Conservation (phyloP, 225 moss, liverwort and hornwort species). For the Physcomitrellopsis africana region DNA sequence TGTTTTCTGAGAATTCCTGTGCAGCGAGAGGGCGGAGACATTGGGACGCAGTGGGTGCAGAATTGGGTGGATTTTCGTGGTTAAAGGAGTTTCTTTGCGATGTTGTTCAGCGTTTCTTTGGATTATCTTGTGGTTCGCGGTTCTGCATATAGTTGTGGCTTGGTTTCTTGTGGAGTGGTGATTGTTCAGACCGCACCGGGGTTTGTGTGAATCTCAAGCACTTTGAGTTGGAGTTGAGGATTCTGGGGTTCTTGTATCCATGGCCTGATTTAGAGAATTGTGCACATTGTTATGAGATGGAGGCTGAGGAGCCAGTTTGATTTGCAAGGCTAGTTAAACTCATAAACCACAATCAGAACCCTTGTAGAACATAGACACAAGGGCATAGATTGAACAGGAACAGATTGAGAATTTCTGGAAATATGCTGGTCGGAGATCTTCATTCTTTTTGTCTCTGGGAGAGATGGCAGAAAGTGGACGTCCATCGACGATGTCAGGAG, state of each 20-base stretch:
- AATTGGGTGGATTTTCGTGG: not conserved
- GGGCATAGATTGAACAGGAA: not conserved
- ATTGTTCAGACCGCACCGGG: not conserved
- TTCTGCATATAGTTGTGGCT: not conserved
- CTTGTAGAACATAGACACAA: not conserved
- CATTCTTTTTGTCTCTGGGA: not conserved
- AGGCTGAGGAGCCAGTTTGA: conserved; percentile 38
- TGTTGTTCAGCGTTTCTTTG: not conserved
- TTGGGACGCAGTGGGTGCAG: not conserved
- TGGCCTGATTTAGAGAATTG: not conserved
- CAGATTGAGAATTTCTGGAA: too few species aligned
- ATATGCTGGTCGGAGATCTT: not conserved
- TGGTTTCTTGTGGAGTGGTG: not conserved
- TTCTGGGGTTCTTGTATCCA: not conserved
- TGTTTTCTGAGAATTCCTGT: not conserved
- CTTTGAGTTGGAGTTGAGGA: not conserved
- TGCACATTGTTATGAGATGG: conserved; percentile 17
- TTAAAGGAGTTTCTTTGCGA: not conserved
- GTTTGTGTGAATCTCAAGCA: not conserved
- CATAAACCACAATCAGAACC: not conserved
- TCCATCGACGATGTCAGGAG: not conserved
- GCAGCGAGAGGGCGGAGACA: not conserved
- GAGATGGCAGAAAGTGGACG: not conserved
- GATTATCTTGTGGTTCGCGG: not conserved
- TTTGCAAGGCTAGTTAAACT: not conserved